Percentiles rank a stretch among this genome's conserved stretches.
Evolutionary conservation across 2,329 filamentous ascomycete genomes (phyloP).

Genomic region (Cladobotryum protrusum): DNA sequence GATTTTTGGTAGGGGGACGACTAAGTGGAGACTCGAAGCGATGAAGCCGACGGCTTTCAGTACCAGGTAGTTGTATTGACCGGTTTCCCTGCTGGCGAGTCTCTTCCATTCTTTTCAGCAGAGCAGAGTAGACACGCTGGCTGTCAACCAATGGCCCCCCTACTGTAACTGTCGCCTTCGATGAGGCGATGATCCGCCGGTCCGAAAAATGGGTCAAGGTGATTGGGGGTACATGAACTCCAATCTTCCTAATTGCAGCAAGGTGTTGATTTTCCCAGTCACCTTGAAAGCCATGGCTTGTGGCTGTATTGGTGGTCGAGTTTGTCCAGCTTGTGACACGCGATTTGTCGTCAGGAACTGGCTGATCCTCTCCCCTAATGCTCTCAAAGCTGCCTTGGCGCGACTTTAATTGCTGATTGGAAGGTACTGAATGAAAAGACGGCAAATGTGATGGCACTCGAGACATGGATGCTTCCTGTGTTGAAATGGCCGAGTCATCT

Average conservation of each 20-base stretch:
- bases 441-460: constrained; percentile 44
- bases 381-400: constrained; percentile 51
- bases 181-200: neutral
- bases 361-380: constrained; percentile 32
- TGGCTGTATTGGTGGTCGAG: constrained; percentile 52
- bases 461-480: constrained; percentile 40
- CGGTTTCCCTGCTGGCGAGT: constrained; percentile 21
- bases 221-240: constrained; percentile 32
- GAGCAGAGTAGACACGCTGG: constrained; percentile 55
- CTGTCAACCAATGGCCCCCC: constrained; percentile 40
- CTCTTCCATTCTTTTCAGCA: constrained; percentile 51
- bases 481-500: constrained; percentile 22
- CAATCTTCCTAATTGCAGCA: constrained; percentile 58
- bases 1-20: neutral
- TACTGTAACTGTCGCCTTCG: neutral
- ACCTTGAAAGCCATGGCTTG: constrained; percentile 32
- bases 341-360: constrained; percentile 47
- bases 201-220: constrained; percentile 23
- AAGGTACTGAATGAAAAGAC: constrained; percentile 42
- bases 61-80: neutral
- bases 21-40: neutral
- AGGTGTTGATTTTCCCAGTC: constrained; percentile 51
- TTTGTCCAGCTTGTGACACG: constrained; percentile 68
- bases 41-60: neutral
- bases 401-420: constrained; percentile 42